phyloP scores from a whole-genome alignment of 768 basidiomycete species.

The Fistulinella prunicolor region DNA sequence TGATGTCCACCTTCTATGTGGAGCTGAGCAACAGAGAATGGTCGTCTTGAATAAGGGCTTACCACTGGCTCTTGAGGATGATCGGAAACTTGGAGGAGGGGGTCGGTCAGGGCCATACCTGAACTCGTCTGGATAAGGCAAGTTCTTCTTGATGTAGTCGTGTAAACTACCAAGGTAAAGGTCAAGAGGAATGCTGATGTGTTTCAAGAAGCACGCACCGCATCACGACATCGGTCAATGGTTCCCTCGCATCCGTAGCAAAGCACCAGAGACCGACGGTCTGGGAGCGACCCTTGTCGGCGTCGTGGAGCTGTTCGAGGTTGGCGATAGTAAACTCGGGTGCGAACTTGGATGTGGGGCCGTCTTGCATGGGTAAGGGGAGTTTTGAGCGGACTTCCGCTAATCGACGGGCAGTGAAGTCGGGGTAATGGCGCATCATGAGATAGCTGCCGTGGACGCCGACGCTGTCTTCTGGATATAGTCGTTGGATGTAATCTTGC shows the following conservation, averaged over 20 bases:
- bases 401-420: conserved; percentile 55
- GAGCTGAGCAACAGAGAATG: conserved; percentile 5
- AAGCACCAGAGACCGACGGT: conserved; percentile 78
- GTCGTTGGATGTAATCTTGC: conserved; percentile 70
- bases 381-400: conserved; percentile 31
- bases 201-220: conserved; percentile 42
- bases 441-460: conserved; percentile 58
- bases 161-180: conserved; percentile 51
- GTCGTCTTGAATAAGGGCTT: not conserved
- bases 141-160: conserved; percentile 60
- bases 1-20: conserved; percentile 25
- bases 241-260: conserved; percentile 64
- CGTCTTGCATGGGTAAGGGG: conserved; percentile 26
- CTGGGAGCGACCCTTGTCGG: conserved; percentile 53
- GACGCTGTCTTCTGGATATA: conserved; percentile 78
- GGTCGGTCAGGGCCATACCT: conserved; percentile 65
- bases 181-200: not conserved
- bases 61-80: conserved; percentile 30
- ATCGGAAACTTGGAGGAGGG: conserved; percentile 54
- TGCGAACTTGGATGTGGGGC: conserved; percentile 46
- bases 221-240: conserved; percentile 67
- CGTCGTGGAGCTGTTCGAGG: conserved; percentile 42
- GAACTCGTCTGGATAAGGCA: conserved; percentile 69
- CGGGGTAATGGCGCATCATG: conserved; percentile 71
- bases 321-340: conserved; percentile 42